Percentiles rank a stretch among this genome's conserved stretches.
phyloP scores from a whole-genome alignment of 2,329 filamentous ascomycete species.

The Eutypa lata region DNA sequence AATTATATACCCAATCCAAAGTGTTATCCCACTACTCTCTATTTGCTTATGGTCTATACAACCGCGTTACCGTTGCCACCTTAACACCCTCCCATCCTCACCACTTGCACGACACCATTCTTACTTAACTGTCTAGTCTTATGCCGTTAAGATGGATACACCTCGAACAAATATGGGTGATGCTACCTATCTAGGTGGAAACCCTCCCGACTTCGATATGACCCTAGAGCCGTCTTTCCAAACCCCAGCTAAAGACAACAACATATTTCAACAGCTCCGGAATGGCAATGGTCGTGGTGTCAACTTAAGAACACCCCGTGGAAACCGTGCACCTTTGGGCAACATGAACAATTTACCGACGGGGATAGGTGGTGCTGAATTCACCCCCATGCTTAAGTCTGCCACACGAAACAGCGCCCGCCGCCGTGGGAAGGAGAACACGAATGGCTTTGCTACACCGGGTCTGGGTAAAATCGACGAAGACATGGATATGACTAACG shows the following conservation, averaged over 20 bases:
- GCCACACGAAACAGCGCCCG: slow-evolving; percentile 70
- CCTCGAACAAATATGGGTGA: slow-evolving; percentile 83
- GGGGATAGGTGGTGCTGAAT: slow-evolving; percentile 69
- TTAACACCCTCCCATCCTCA: slow-evolving; percentile 5
- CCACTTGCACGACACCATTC: slow-evolving; percentile 9
- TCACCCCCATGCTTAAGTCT: slow-evolving; percentile 88
- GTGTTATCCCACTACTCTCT: slow-evolving; percentile 1
- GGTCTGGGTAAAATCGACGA: slow-evolving; percentile 64
- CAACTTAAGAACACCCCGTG: slow-evolving; percentile 71
- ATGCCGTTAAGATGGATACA: slow-evolving; percentile 59
- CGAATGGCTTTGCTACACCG: slow-evolving; percentile 63
- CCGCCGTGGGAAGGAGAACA: slow-evolving; percentile 61
- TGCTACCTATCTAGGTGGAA: slow-evolving; percentile 71
- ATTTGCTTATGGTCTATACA: slow-evolving; percentile 12
- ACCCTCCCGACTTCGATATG: slow-evolving; percentile 70
- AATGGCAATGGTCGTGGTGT: slow-evolving; percentile 64
- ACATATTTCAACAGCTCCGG: slow-evolving; percentile 72
- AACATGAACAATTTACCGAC: slow-evolving; percentile 69
- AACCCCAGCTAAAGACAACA: slow-evolving; percentile 72
- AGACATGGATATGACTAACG: slow-evolving; percentile 68
- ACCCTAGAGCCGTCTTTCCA: slow-evolving; percentile 86
- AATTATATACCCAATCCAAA: neutral
- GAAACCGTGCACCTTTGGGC: slow-evolving; percentile 63
- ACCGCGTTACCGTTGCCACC: slow-evolving; percentile 2
- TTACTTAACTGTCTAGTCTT: slow-evolving; percentile 2